A percentile compares a stretch with the other conserved stretches of the same genome.
Evolutionary conservation across 768 basidiomycete species (phyloP).

Genomic region (Tylopilus sp.): DNA sequence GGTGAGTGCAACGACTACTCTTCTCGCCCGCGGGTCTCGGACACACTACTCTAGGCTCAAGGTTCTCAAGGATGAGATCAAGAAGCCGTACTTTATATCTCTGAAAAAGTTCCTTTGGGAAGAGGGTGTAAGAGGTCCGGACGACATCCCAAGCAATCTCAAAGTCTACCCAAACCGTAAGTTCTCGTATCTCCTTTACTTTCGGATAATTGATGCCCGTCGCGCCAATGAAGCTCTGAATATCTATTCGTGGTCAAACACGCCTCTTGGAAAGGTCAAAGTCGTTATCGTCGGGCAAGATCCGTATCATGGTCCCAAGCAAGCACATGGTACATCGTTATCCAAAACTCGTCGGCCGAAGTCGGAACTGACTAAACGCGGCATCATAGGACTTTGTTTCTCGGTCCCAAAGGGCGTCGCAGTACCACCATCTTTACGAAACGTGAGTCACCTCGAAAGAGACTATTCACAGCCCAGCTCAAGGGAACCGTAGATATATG

Average conservation of each 20-base stretch:
- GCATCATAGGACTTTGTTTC: constrained; percentile 70
- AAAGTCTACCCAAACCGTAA: constrained; percentile 79
- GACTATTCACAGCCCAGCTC: constrained; percentile 7
- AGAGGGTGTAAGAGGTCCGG: constrained; percentile 54
- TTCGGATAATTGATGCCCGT: constrained; percentile 3
- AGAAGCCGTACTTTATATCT: constrained; percentile 71
- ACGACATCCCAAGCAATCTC: constrained; percentile 42
- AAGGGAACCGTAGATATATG: constrained; percentile 63
- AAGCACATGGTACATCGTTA: too few relatives aligned
- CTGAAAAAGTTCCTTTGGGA: constrained; percentile 69
- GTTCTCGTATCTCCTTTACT: constrained; percentile 27
- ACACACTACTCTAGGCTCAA: constrained; percentile 53
- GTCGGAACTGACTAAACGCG: constrained; percentile 6
- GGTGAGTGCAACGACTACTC: constrained; percentile 36
- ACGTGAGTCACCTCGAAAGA: constrained; percentile 45
- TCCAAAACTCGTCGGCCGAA: constrained; percentile 1
- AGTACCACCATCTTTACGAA: constrained; percentile 79
- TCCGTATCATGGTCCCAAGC: neutral
- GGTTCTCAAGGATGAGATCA: constrained; percentile 68
- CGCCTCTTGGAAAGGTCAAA: constrained; percentile 78
- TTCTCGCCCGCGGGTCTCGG: neutral
- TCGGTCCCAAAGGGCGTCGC: constrained; percentile 79
- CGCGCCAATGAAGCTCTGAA: constrained; percentile 55
- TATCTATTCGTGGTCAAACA: constrained; percentile 91
- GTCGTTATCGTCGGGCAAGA: constrained; percentile 89